These are phyloP conservation scores for Colletotrichum sp. DNA, from an alignment of 2,329 filamentous ascomycete species.

Conservation along the genomic window DNA sequence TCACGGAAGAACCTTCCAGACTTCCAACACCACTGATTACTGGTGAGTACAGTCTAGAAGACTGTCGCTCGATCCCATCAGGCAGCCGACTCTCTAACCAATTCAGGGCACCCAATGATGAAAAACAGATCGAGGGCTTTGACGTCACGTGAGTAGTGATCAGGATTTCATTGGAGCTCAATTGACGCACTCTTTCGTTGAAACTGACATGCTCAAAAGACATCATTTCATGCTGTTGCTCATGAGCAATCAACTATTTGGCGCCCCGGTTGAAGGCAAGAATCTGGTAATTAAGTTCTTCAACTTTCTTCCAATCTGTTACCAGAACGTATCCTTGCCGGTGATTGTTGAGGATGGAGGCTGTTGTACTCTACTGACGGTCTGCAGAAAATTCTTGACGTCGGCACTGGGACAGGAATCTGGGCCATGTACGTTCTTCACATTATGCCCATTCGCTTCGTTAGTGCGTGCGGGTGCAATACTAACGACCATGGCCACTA, in stretches of 20 bases:
- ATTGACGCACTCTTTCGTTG: neutral
- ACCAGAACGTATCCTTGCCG: neutral
- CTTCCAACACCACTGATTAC: neutral
- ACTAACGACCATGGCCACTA: conserved; percentile 25
- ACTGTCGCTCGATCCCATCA: neutral
- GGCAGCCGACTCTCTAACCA: neutral
- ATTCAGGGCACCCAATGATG: neutral
- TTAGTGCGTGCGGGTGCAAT: neutral
- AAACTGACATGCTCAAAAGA: neutral
- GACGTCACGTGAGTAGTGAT: neutral
- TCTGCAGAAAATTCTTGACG: conserved; percentile 39
- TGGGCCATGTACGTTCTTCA: conserved; percentile 42
- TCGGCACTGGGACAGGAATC: conserved; percentile 61
- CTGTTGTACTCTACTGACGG: neutral
- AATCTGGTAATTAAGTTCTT: neutral
- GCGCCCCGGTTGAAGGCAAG: neutral
- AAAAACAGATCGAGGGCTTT: neutral
- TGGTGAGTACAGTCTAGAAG: neutral
- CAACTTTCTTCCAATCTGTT: neutral
- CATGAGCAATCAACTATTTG: neutral
- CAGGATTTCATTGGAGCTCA: neutral
- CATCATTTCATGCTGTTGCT: neutral
- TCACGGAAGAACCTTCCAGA: neutral
- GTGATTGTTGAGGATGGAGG: neutral
- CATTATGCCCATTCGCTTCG: neutral